Base-by-base conservation (phyloP, 306 rosid genomes). In the Arachis hypogaea region DNA sequence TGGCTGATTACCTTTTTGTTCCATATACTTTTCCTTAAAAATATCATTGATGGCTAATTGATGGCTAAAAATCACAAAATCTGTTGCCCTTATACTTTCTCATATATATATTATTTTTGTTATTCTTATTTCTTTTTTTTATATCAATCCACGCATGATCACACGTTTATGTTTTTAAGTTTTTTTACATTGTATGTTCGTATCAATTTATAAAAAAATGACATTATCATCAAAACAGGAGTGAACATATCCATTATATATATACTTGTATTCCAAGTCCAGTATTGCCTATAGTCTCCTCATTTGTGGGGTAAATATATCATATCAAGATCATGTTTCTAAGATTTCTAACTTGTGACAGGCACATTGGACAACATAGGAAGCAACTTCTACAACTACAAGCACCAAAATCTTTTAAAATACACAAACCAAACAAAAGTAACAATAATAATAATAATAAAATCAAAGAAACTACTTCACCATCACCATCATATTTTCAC, bases 321-420 rank as follows among this genome's bases (percentile, higher is more conserved):
- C 28, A 22, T 22, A 22, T 22, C 28, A 46, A 70, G 46, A 61
- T 71, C 7, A 22, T 71, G 67, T 59, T 63, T 44, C 9, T n/a
- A 52, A 61, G 49, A 56, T 65, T 56, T 59, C 28, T 11, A 58
- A 18, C 11, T 74, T 83, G 73, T 74, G 67, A 74, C 77, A 90
- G 98, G 91, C 72, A 74, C 79, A 54, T 77, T 71, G 84, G 70
- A 56, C 81, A 64, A 50, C 68, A 63, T 63, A 80, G 71, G 60
- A 77, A 93, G 73, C 64, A 78, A 78, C 92, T 83, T 75, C 87
- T 81, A 66, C 85, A 76, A 77, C 89, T 81, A 66, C 85, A 76
- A 77, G 61, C 43, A 61, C 44, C 52, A 61, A 68, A 70, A 60
- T 55, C 58, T 59, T 60, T 63, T 11, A 77, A 43, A 63, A 73